Evolutionary conservation across 2,329 filamentous ascomycete genomes (phyloP), one percentile per base, ranked within the genome.

Genomic region (Eutypella sp.): DNA sequence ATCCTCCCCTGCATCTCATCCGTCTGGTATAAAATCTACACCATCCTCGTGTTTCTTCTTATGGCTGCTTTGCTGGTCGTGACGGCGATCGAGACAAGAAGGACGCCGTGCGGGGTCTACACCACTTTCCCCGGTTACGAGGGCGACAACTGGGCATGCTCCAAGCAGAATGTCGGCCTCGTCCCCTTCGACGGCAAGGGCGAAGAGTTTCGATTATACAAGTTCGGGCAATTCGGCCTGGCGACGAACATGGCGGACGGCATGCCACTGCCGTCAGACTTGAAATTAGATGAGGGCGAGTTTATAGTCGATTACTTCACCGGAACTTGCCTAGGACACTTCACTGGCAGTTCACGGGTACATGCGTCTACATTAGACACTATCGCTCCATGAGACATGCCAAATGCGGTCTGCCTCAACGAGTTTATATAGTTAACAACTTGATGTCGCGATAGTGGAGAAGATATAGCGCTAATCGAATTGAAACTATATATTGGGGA

Each of bases 1-100:
- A 29, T 47, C 25, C 42, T 45, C 15, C 40, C 43, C 23, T 48
- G 40, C 5, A 47, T 31, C n/a, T 41, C 40, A 10, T 46, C 41
- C 9, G 4, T 13, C 15, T 46, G 15, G 45, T 48, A 41, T 19
- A 41, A 44, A n/a, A 37, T 41, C 16, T 45, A 43, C 16, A 50
- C 40, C 19, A 2, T 43, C 20, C 18, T 41, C 5, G 42, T 46
- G 8, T 37, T 44, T 40, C 11, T 15, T 1, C 40, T 25, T 16
- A 41, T 40, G 11, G 25, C 18, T 13, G 33, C 13, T 5, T 33
- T 45, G 13, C 27, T 48, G 6, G n/a, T 42, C 7, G 27, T 45
- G n/a, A n/a, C 34, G 11, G 15, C 34, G 11, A 34, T 48, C 5
- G 34, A 45, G 16, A 42, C 33, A 2, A 45, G 24, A 19, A 20